Evolutionary conservation across 371 early-diverging fungal genomes (phyloP).

Genomic region (Mortierella sp.): DNA sequence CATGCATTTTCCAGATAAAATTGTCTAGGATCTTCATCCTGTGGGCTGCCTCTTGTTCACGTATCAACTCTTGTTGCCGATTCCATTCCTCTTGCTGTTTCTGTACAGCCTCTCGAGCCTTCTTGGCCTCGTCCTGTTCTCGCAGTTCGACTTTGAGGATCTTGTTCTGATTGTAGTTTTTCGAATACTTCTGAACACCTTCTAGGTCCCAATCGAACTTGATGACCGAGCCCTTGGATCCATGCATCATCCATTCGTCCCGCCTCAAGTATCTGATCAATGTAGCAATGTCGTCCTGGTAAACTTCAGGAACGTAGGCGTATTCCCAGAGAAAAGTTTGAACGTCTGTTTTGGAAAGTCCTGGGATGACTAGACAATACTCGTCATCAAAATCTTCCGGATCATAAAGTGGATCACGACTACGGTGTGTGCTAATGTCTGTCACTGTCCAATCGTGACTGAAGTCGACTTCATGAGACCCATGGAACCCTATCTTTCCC

Average conservation of each 20-base stretch:
- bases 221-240: constrained; percentile 38
- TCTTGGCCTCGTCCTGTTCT: constrained; percentile 39
- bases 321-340: constrained; percentile 54
- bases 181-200: constrained; percentile 42
- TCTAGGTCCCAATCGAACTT: constrained; percentile 39
- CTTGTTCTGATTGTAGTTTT: constrained; percentile 45
- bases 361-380: constrained; percentile 39
- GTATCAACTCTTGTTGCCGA: constrained; percentile 26
- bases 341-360: constrained; percentile 40
- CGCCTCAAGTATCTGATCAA: constrained; percentile 41
- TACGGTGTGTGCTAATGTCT: constrained; percentile 14
- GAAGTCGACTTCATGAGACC: not conserved
- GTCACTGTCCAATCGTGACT: constrained; percentile 11
- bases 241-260: constrained; percentile 50
- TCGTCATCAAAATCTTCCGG: constrained; percentile 46
- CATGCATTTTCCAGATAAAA: constrained; percentile 46
- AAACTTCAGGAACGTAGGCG: constrained; percentile 41
- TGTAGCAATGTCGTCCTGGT: constrained; percentile 48
- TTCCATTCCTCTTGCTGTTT: constrained; percentile 40
- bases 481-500: not conserved
- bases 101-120: constrained; percentile 12
- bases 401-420: constrained; percentile 9
- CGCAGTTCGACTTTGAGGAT: constrained; percentile 31
- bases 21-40: constrained; percentile 20
- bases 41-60: constrained; percentile 22